phyloP scores from a whole-genome alignment of 495 filamentous ascomycete genomes.

The Talaromyces nanjingensis region DNA sequence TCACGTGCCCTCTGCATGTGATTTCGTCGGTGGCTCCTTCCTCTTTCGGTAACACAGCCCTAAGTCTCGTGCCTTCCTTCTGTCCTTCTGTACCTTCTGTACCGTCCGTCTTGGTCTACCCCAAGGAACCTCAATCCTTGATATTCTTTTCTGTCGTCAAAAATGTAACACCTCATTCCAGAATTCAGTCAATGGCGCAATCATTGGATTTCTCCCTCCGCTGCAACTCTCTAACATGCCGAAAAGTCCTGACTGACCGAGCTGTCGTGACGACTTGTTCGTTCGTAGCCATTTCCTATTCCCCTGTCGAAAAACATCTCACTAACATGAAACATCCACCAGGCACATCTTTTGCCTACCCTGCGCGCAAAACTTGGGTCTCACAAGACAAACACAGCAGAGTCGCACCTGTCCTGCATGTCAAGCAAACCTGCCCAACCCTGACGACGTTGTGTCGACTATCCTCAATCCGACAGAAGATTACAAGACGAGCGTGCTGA shows the following conservation, averaged over 20 bases:
- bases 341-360: constrained; percentile 83
- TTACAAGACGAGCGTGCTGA: constrained; percentile 86
- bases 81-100: background rate
- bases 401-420: constrained; percentile 78
- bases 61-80: background rate
- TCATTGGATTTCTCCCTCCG: constrained; percentile 61
- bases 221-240: constrained; percentile 81
- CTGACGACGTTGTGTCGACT: constrained; percentile 71
- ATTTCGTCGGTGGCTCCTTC: background rate
- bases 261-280: constrained; percentile 92
- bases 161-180: background rate
- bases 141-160: background rate
- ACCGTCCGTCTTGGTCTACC: background rate
- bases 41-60: background rate
- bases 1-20: background rate
- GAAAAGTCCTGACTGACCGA: constrained; percentile 60
- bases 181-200: constrained; percentile 1
- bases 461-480: constrained; percentile 82
- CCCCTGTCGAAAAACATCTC: background rate
- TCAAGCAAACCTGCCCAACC: constrained; percentile 55
- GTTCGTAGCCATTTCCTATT: constrained; percentile 30
- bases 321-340: background rate
- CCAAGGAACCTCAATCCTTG: background rate
- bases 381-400: constrained; percentile 50
- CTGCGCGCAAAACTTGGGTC: constrained; percentile 64